These are phyloP conservation scores for Trifolium fragiferum DNA, from an alignment of 306 rosid genomes.

Conservation along the genomic window DNA sequence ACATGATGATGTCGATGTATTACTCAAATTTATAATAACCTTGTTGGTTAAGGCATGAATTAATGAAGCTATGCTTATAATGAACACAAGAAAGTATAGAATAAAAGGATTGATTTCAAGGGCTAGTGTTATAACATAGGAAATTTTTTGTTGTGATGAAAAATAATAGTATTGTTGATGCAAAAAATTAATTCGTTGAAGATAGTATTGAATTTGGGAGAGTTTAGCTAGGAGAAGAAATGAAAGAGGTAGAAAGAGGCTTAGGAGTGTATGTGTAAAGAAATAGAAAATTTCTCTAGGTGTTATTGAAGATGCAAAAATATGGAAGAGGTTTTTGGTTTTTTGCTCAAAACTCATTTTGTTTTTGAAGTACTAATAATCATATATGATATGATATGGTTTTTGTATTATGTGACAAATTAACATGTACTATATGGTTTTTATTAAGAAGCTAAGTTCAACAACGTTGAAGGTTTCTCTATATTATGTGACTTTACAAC, in stretches of 20 bases:
- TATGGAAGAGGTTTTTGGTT: constrained; percentile 36
- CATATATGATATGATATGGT: not conserved
- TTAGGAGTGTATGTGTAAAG: constrained; percentile 63
- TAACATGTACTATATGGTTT: not conserved
- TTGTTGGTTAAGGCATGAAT: constrained; percentile 56
- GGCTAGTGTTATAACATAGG: constrained; percentile 43
- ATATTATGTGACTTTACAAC: constrained; percentile 37
- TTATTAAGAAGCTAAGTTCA: constrained; percentile 23
- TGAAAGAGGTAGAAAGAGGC: constrained; percentile 74
- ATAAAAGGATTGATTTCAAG: constrained; percentile 46
- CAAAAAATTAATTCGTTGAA: constrained; percentile 37
- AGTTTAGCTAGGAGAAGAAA: constrained; percentile 77
- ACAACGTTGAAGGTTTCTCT: constrained; percentile 29
- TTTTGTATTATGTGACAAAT: not conserved
- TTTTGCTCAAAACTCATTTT: constrained; percentile 45
- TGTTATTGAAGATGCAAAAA: constrained; percentile 25
- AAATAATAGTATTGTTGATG: not conserved
- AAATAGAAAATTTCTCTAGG: constrained; percentile 58
- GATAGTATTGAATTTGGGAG: constrained; percentile 45
- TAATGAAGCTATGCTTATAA: constrained; percentile 53
- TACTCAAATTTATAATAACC: constrained; percentile 31
- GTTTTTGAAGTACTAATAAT: not conserved
- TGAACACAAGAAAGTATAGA: constrained; percentile 57
- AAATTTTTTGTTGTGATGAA: not conserved
- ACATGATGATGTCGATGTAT: not conserved